A percentile compares a stretch with the other conserved stretches of the same genome.
These are phyloP conservation scores for Chenopodium berlandieri DNA, from an alignment of 148 eudicot genomes.

Conservation along the genomic window DNA sequence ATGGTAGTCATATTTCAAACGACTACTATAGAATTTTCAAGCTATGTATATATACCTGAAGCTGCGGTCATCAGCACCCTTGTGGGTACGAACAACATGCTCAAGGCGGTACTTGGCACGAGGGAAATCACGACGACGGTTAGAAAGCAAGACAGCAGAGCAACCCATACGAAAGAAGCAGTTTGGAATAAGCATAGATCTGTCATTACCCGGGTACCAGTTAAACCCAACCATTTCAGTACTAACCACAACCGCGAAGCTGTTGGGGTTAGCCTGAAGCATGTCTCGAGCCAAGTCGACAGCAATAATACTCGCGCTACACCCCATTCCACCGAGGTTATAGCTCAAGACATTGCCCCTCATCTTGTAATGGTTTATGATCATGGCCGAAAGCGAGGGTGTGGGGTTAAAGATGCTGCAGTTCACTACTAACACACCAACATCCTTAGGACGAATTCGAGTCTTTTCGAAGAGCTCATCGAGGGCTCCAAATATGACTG, in stretches of 20 bases:
- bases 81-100: conserved; percentile 90
- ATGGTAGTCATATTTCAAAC: too few species aligned
- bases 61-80: conserved; percentile 86
- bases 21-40: too few species aligned
- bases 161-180: conserved; percentile 97
- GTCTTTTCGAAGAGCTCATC: conserved; percentile 91
- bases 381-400: conserved; percentile 95
- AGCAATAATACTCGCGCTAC: conserved; percentile 81
- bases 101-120: conserved; percentile 89
- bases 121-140: conserved; percentile 72
- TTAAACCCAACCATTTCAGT: conserved; percentile 93
- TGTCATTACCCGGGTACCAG: conserved; percentile 81
- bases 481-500: conserved; percentile 87
- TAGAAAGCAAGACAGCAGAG: conserved; percentile 79
- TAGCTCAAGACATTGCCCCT: conserved; percentile 88
- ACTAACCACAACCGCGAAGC: conserved; percentile 82
- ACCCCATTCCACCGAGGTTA: conserved; percentile 97
- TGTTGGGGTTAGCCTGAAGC: conserved; percentile 91
- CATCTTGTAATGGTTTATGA: conserved; percentile 94
- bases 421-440: conserved; percentile 88
- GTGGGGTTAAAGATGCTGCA: conserved; percentile 99
- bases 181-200: conserved; percentile 91
- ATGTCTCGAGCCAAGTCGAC: conserved; percentile 87
- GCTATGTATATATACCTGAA: conserved; percentile 47
- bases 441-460: conserved; percentile 65